Evolutionary conservation across 2,329 filamentous ascomycete genomes (phyloP).

Genomic region (Fusarium nanum): DNA sequence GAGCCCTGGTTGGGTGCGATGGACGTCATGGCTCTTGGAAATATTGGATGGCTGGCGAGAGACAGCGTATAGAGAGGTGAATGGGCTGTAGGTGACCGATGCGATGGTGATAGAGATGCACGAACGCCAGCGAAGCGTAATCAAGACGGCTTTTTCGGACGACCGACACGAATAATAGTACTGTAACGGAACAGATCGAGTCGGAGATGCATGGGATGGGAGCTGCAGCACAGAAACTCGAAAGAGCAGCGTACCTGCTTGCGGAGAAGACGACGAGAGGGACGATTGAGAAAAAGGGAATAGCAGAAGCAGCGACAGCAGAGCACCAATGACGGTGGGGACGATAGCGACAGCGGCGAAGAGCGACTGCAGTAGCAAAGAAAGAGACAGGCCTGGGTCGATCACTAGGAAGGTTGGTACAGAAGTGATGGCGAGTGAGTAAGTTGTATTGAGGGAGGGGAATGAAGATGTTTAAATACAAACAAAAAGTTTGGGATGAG

Average conservation of each 20-base stretch:
- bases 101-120: neutral
- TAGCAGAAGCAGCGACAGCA: neutral
- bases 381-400: neutral
- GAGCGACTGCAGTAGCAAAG: neutral
- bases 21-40: slow-evolving; percentile 21
- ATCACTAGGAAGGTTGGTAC: neutral
- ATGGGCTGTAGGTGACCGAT: neutral
- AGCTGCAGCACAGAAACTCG: neutral
- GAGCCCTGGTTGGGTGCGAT: slow-evolving; percentile 19
- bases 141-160: slow-evolving; percentile 2
- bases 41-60: neutral
- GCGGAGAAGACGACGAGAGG: neutral
- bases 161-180: slow-evolving; percentile 6
- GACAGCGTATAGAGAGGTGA: neutral
- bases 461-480: neutral
- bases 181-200: neutral
- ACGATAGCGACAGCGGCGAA: neutral
- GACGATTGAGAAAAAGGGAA: neutral
- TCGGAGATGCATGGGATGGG: neutral
- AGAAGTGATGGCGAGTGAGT: neutral
- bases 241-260: neutral
- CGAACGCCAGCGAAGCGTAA: neutral
- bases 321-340: no score
- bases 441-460: neutral
- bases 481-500: neutral